These are phyloP conservation scores for Lepidopterella palustris DNA, from an alignment of 495 filamentous ascomycete genomes.

Conservation along the genomic window DNA sequence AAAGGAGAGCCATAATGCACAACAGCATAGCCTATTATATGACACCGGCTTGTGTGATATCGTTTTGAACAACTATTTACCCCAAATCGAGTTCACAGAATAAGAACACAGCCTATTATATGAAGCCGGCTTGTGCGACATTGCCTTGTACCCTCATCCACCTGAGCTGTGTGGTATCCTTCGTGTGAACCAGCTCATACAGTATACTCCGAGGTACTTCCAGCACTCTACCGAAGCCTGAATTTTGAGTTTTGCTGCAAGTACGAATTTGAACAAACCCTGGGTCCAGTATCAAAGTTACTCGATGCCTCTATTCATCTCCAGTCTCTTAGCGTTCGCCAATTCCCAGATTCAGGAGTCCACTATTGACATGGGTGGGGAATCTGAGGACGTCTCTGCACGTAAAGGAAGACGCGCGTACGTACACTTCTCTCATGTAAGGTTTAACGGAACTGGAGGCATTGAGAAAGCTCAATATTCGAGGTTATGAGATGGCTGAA, in stretches of 20 bases:
- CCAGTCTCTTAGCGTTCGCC: not conserved
- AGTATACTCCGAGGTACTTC: not conserved
- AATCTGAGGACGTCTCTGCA: not conserved
- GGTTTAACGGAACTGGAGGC: not conserved
- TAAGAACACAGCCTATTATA: too few species aligned
- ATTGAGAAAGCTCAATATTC: not conserved
- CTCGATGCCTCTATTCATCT: not conserved
- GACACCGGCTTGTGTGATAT: too few species aligned
- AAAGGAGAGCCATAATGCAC: too few species aligned
- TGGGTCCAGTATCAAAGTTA: not conserved
- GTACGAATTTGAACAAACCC: not conserved
- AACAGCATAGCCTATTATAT: too few species aligned
- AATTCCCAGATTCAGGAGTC: not conserved
- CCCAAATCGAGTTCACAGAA: too few species aligned
- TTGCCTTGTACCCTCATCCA: not conserved
- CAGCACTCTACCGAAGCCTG: not conserved
- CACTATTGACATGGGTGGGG: not conserved
- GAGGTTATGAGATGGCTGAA: not conserved
- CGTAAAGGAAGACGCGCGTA: not conserved
- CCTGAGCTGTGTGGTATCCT: not conserved
- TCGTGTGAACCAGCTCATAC: not conserved
- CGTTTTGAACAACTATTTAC: too few species aligned
- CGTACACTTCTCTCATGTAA: not conserved
- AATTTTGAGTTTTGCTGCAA: not conserved
- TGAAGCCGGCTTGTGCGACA: too few species aligned